Percentiles rank a stretch among this genome's conserved stretches.
Conservation (phyloP, 805 yeast genomes). For the Cyberlindnera mrakii region DNA sequence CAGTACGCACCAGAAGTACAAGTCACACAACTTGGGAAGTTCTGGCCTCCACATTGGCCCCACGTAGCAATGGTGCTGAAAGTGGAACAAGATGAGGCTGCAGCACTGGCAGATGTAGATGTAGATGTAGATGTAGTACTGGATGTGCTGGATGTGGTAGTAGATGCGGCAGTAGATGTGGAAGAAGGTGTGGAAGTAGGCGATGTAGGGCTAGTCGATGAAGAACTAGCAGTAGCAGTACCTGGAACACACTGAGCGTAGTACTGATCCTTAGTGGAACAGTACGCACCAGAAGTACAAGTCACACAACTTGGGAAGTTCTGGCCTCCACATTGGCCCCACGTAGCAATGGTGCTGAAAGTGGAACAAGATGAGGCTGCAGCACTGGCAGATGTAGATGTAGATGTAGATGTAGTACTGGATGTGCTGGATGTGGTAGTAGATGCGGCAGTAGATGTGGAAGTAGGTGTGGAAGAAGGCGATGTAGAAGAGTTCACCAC, state of each 20-base stretch:
- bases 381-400: not conserved
- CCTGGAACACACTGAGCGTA: conserved; percentile 16
- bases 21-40: conserved; percentile 5
- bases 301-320: conserved; percentile 6
- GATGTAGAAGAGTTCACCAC: no score
- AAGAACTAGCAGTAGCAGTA: conserved; percentile 1
- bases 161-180: not conserved
- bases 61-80: conserved; percentile 1
- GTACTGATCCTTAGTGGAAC: conserved; percentile 8
- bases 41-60: conserved; percentile 17
- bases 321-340: conserved; percentile 18
- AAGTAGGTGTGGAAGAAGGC: no score
- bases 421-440: not conserved
- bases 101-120: not conserved
- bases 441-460: not conserved
- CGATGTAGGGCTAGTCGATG: not conserved
- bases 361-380: not conserved
- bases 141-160: not conserved
- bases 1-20: conserved; percentile 12
- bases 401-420: not conserved
- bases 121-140: not conserved
- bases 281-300: conserved; percentile 10
- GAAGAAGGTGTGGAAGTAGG: not conserved
- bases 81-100: not conserved
- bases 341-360: not conserved